A percentile compares a stretch with the other conserved stretches of the same genome.
These are phyloP conservation scores for Saccharomycopsis capsularis DNA, from an alignment of 805 yeast species.

Conservation along the genomic window DNA sequence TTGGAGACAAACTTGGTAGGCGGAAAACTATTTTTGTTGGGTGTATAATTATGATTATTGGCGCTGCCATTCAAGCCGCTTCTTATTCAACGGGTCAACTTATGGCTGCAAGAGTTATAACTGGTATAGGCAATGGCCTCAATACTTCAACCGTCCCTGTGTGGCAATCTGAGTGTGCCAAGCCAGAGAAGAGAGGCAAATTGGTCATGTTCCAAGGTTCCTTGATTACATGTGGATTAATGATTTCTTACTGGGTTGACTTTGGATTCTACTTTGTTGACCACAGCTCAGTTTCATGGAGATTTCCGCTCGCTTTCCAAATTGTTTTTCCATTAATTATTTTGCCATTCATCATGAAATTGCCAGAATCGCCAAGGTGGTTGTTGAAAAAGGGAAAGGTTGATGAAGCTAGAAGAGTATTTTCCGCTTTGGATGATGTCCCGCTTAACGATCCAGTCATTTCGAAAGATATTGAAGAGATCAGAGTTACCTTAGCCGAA, in stretches of 20 bases:
- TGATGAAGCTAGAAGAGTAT: slow-evolving; percentile 16
- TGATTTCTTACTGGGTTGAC: slow-evolving; percentile 69
- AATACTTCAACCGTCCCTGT: slow-evolving; percentile 74
- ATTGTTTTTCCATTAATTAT: slow-evolving; percentile 41
- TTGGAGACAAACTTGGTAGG: slow-evolving; percentile 61
- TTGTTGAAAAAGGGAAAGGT: slow-evolving; percentile 31
- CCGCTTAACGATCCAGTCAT: slow-evolving; percentile 3
- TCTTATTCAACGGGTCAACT: slow-evolving; percentile 38
- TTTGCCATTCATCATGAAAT: slow-evolving; percentile 23
- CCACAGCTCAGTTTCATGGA: slow-evolving; percentile 38
- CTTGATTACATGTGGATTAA: slow-evolving; percentile 63
- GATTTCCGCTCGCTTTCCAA: slow-evolving; percentile 75
- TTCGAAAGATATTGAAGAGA: slow-evolving; percentile 11
- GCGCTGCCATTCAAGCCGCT: slow-evolving; percentile 48
- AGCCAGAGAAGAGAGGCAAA: slow-evolving; percentile 58
- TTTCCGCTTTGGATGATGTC: slow-evolving; percentile 16
- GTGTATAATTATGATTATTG: slow-evolving; percentile 48
- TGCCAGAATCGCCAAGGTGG: slow-evolving; percentile 55
- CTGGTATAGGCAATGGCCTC: slow-evolving; percentile 72
- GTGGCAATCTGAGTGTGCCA: slow-evolving; percentile 72
- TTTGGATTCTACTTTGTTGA: slow-evolving; percentile 57
- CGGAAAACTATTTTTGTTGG: slow-evolving; percentile 49
- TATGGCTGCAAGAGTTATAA: slow-evolving; percentile 55
- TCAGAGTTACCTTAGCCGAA: background rate
- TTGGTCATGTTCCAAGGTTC: slow-evolving; percentile 66